These are phyloP conservation scores for Podospora anserina DNA, from an alignment of 495 filamentous ascomycete species.

Conservation along the genomic window DNA sequence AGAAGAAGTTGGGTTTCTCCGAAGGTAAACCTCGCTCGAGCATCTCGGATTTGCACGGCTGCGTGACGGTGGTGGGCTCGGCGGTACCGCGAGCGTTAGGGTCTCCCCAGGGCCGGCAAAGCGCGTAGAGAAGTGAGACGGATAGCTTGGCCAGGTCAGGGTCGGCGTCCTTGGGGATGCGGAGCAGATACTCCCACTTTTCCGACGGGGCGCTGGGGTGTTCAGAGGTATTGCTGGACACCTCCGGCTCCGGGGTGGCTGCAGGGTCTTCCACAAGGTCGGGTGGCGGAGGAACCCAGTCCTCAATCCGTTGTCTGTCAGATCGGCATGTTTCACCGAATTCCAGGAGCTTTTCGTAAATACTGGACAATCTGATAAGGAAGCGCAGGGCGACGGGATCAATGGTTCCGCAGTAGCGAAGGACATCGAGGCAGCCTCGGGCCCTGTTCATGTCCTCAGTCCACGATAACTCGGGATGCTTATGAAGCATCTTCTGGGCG, in stretches of 20 bases:
- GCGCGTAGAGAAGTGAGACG: constrained; percentile 18
- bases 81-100: neutral
- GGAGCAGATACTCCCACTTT: constrained; percentile 20
- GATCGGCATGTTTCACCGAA: neutral
- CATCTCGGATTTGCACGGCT: neutral
- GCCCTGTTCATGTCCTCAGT: constrained; percentile 26
- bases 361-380: constrained; percentile 23
- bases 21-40: neutral
- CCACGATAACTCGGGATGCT: constrained; percentile 22
- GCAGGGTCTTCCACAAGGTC: constrained; percentile 8
- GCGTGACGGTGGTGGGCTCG: neutral
- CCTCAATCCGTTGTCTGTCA: constrained; percentile 16
- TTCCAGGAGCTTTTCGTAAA: constrained; percentile 16
- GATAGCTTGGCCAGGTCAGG: constrained; percentile 11
- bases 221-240: neutral
- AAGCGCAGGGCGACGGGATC: constrained; percentile 28
- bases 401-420: constrained; percentile 24
- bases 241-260: neutral
- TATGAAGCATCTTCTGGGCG: constrained; percentile 32
- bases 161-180: constrained; percentile 16
- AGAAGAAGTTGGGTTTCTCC: neutral
- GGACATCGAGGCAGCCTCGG: constrained; percentile 27
- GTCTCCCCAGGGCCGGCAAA: constrained; percentile 26
- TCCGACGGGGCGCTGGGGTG: neutral
- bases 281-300: constrained; percentile 25